These are phyloP conservation scores for Phaeosphaeriaceae sp. DNA, from an alignment of 2,329 filamentous ascomycete species.

Conservation along the genomic window DNA sequence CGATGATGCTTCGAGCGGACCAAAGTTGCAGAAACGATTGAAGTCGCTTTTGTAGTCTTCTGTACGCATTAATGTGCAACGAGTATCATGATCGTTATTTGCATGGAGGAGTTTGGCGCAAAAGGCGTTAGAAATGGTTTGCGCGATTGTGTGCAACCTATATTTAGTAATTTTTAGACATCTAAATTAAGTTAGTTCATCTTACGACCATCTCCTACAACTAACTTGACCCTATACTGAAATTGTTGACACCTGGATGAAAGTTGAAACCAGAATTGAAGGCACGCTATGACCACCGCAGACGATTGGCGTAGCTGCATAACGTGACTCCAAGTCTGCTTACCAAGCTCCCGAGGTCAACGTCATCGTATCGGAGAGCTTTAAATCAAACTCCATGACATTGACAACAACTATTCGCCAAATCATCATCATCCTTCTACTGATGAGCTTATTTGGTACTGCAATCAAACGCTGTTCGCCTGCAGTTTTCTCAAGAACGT, in stretches of 20 bases:
- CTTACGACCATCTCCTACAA: too few relatives aligned
- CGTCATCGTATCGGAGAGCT: slow-evolving; percentile 30
- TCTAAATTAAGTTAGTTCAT: not conserved
- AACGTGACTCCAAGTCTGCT: slow-evolving; percentile 12
- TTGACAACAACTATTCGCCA: slow-evolving; percentile 53
- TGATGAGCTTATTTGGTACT: slow-evolving; percentile 44
- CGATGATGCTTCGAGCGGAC: slow-evolving; percentile 23
- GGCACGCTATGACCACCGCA: not conserved
- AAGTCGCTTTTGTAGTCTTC: slow-evolving; percentile 27
- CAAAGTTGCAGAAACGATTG: slow-evolving; percentile 28
- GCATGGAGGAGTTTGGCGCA: slow-evolving; percentile 14
- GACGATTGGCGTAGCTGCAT: not conserved
- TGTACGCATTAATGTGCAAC: slow-evolving; percentile 9
- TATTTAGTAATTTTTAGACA: not conserved
- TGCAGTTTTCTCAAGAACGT: slow-evolving; percentile 22
- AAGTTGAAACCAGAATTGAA: not conserved
- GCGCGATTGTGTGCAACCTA: not conserved
- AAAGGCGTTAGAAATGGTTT: slow-evolving; percentile 1
- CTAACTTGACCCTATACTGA: not conserved
- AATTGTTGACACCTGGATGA: not conserved
- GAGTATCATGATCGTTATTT: slow-evolving; percentile 17
- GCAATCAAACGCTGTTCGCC: slow-evolving; percentile 34
- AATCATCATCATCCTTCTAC: slow-evolving; percentile 38
- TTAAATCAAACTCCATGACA: slow-evolving; percentile 54
- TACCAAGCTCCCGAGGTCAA: slow-evolving; percentile 16